Evolutionary conservation across 192 early-diverging fungal species (phyloP).

Genomic region (Gaertneriomyces semiglobifer): DNA sequence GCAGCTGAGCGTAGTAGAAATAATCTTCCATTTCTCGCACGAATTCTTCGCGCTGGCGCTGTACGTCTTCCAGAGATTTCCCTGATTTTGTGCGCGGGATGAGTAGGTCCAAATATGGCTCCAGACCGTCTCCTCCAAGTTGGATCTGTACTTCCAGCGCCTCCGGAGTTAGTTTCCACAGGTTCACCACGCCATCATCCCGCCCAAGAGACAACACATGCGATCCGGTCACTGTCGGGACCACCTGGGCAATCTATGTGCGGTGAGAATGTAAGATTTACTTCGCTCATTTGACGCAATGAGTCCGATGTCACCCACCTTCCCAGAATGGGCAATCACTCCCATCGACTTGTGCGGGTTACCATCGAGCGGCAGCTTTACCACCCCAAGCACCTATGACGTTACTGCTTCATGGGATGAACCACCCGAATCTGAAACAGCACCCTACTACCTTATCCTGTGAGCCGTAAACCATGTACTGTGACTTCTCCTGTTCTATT

Average conservation of each 20-base stretch:
- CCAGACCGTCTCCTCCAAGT: constrained; percentile 41
- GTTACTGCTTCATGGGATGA: background rate
- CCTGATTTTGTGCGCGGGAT: constrained; percentile 26
- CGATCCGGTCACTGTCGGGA: constrained; percentile 35
- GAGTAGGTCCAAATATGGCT: constrained; percentile 56
- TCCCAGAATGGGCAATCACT: constrained; percentile 54
- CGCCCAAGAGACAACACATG: constrained; percentile 46
- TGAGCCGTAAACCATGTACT: constrained; percentile 42
- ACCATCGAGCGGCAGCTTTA: constrained; percentile 59
- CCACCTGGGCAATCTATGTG: constrained; percentile 42
- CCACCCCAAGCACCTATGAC: constrained; percentile 44
- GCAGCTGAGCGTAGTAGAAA: constrained; percentile 60
- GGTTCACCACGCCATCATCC: constrained; percentile 46
- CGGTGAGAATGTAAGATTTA: background rate
- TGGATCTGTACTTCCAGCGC: constrained; percentile 42
- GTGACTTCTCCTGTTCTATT: constrained; percentile 13
- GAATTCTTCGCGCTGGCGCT: constrained; percentile 26
- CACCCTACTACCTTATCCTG: constrained; percentile 37
- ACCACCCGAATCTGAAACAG: background rate
- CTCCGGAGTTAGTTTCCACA: constrained; percentile 46
- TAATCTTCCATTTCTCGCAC: constrained; percentile 63
- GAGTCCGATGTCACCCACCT: constrained; percentile 29
- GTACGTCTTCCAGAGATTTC: background rate
- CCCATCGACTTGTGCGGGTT: constrained; percentile 55
- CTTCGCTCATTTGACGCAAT: background rate